Evolutionary conservation across 176 grass and related monocot species (phyloP).

Genomic region (Typha latifolia): DNA sequence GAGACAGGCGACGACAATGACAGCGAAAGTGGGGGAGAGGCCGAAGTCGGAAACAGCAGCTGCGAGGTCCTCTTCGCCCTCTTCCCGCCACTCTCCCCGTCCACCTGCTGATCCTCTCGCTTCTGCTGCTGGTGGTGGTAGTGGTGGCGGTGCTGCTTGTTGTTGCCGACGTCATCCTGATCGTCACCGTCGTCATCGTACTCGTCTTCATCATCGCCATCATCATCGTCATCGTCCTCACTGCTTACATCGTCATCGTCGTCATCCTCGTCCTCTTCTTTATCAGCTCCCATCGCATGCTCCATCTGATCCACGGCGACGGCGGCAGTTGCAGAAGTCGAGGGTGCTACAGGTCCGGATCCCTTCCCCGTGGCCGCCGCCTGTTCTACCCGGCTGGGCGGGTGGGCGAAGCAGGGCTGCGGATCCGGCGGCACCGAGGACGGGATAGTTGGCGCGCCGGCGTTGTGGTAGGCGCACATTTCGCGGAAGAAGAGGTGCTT

Average conservation of each 20-base stretch:
- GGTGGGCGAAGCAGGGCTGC: constrained; percentile 17
- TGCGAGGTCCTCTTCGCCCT: constrained; percentile 11
- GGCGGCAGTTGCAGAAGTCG: background rate
- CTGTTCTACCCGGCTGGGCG: background rate
- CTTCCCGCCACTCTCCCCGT: constrained; percentile 24
- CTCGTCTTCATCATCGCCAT: constrained; percentile 19
- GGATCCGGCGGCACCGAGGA: background rate
- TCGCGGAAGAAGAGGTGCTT: constrained; percentile 97
- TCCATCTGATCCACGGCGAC: constrained; percentile 4
- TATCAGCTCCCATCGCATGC: constrained; percentile 17
- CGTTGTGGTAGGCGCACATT: constrained; percentile 95
- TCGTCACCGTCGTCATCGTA: constrained; percentile 9
- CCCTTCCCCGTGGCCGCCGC: background rate
- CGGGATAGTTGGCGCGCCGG: background rate
- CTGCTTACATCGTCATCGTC: constrained; percentile 33
- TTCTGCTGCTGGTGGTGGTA: background rate
- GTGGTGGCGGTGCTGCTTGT: too few relatives aligned
- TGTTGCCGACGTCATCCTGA: background rate
- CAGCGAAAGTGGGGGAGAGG: constrained; percentile 16
- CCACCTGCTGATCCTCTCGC: constrained; percentile 11
- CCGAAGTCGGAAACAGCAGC: constrained; percentile 8
- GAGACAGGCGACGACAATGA: constrained; percentile 27
- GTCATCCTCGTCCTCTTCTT: constrained; percentile 30
- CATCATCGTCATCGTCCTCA: constrained; percentile 1
- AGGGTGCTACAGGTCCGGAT: too few relatives aligned